A percentile compares a stretch with the other conserved stretches of the same genome.
Evolutionary conservation across 768 basidiomycete genomes (phyloP).

Genomic region (Tricholoma saponaceum): DNA sequence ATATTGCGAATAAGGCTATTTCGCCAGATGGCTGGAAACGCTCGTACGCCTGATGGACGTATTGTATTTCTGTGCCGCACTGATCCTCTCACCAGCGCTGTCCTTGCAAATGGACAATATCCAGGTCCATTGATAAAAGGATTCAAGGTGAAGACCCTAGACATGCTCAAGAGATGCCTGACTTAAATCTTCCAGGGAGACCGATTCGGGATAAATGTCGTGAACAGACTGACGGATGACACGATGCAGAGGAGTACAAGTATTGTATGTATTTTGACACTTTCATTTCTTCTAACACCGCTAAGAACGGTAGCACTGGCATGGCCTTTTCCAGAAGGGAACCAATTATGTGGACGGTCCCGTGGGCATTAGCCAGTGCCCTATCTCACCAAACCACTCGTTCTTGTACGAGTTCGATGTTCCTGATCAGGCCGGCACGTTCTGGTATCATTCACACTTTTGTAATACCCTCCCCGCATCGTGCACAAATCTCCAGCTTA

Average conservation of each 20-base stretch:
- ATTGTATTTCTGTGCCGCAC: background rate
- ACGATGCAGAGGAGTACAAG: conserved; percentile 38
- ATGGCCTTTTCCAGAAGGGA: conserved; percentile 28
- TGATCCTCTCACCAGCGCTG: conserved; percentile 12
- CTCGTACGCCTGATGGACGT: conserved; percentile 5
- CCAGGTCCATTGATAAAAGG: conserved; percentile 33
- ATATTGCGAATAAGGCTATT: conserved; percentile 18
- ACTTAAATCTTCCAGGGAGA: conserved; percentile 25
- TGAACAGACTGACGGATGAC: conserved; percentile 31
- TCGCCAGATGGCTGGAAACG: conserved; percentile 21
- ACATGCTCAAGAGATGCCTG: background rate
- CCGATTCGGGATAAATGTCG: conserved; percentile 37
- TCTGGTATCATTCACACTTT: conserved; percentile 14
- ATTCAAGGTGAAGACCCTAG: conserved; percentile 23
- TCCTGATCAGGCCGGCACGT: conserved; percentile 28
- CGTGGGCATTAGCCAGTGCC: conserved; percentile 30
- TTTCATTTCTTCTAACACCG: background rate
- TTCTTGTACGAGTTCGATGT: conserved; percentile 32
- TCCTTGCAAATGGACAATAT: conserved; percentile 24
- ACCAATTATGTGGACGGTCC: conserved; percentile 30
- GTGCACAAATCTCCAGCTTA: background rate
- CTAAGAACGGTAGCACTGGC: conserved; percentile 24
- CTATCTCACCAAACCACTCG: conserved; percentile 26
- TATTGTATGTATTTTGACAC: conserved; percentile 24
- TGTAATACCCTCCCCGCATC: conserved; percentile 15